These are phyloP conservation scores for Biscogniauxia mediterranea DNA, from an alignment of 2,329 filamentous ascomycete species.

Conservation along the genomic window DNA sequence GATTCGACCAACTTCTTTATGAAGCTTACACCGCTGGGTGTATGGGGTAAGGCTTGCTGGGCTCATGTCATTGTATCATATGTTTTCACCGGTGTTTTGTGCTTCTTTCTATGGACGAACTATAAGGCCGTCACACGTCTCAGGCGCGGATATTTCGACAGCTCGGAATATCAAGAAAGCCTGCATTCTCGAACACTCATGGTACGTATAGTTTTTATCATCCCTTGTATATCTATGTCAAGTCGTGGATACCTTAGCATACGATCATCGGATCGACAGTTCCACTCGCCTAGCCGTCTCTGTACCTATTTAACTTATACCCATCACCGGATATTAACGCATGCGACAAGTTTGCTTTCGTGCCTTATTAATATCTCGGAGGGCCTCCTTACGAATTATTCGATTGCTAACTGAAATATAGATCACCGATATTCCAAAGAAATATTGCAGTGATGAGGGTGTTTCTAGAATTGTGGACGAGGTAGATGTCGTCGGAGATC, in stretches of 20 bases:
- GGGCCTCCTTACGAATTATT: not conserved
- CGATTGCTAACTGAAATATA: constrained; percentile 39
- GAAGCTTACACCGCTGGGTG: constrained; percentile 56
- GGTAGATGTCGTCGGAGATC: constrained; percentile 39
- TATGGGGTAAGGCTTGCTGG: constrained; percentile 54
- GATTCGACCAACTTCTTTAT: constrained; percentile 45
- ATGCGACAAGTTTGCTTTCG: not conserved
- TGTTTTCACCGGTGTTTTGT: constrained; percentile 71
- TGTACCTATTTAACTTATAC: too few species aligned
- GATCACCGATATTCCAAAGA: constrained; percentile 77
- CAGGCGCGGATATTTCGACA: constrained; percentile 76
- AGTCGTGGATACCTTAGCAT: not conserved
- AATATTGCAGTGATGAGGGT: constrained; percentile 77
- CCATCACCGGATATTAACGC: too few species aligned
- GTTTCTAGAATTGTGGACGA: constrained; percentile 54
- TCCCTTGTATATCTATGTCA: not conserved
- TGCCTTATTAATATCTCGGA: not conserved
- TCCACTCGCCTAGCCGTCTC: too few species aligned
- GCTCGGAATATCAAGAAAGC: constrained; percentile 79
- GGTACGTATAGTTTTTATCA: constrained; percentile 38
- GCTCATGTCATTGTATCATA: constrained; percentile 53
- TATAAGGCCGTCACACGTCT: constrained; percentile 70
- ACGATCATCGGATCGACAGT: not conserved
- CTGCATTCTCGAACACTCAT: constrained; percentile 70
- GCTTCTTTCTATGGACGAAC: constrained; percentile 73